Conservation (phyloP, 2,329 filamentous ascomycete species). For the Pseudogymnoascus sp. region DNA sequence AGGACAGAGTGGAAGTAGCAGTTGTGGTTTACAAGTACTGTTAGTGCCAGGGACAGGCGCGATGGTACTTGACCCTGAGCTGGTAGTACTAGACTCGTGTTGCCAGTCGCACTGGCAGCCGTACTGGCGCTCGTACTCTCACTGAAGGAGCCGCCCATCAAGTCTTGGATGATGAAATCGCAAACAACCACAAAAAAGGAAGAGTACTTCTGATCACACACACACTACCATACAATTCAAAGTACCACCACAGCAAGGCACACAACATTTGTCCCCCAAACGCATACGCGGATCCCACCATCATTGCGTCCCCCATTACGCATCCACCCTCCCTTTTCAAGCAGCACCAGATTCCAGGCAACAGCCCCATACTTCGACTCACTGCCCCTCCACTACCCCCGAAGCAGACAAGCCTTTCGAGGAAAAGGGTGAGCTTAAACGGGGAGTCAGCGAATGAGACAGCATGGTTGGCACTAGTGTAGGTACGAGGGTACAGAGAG, state of each 20-base stretch:
- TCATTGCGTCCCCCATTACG: neutral
- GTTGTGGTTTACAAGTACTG: too few relatives aligned
- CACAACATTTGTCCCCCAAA: neutral
- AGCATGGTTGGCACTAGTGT: neutral
- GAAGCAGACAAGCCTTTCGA: neutral
- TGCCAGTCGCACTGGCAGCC: neutral
- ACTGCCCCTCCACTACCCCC: neutral
- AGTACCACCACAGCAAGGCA: neutral
- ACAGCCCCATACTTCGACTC: neutral
- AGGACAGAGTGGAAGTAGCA: neutral
- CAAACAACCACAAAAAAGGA: neutral
- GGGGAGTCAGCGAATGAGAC: neutral
- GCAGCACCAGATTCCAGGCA: slow-evolving; percentile 6
- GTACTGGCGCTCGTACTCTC: neutral
- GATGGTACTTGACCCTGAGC: neutral
- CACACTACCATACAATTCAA: neutral
- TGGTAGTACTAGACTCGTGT: neutral
- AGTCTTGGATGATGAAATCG: neutral
- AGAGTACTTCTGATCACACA: neutral
- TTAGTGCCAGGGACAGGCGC: neutral
- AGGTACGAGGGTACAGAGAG: neutral
- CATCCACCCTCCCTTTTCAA: neutral
- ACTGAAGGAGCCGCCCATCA: neutral
- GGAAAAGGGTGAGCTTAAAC: neutral
- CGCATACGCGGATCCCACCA: neutral